Conservation (phyloP, 2,329 filamentous ascomycete species). For the Gaeumannomyces sp. region DNA sequence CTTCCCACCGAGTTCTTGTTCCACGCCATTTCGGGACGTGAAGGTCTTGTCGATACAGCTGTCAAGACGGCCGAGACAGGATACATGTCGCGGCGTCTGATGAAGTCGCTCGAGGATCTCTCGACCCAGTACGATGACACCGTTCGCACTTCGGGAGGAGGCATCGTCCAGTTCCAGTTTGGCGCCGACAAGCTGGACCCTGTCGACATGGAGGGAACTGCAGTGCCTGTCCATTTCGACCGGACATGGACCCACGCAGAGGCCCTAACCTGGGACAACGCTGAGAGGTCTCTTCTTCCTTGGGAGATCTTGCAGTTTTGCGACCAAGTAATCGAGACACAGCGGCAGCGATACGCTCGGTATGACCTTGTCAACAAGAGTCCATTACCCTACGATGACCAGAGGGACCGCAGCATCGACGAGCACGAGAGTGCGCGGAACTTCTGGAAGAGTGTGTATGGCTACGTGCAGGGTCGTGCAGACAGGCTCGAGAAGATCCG, state of each 20-base stretch:
- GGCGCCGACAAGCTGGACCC: conserved; percentile 94
- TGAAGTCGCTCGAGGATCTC: conserved; percentile 96
- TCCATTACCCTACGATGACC: conserved; percentile 62
- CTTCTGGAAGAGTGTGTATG: conserved; percentile 73
- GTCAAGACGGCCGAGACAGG: conserved; percentile 98
- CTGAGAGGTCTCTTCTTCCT: conserved; percentile 66
- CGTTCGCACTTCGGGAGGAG: conserved; percentile 81
- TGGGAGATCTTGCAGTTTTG: conserved; percentile 66
- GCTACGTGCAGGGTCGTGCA: conserved; percentile 60
- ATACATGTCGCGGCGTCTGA: conserved; percentile 96
- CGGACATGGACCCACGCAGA: conserved; percentile 82
- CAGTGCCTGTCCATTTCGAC: conserved; percentile 85
- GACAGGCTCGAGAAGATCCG: conserved; percentile 52
- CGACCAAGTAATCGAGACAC: conserved; percentile 57
- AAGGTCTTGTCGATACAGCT: conserved; percentile 96
- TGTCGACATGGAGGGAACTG: conserved; percentile 94
- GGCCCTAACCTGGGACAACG: conserved; percentile 71
- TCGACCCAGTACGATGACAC: conserved; percentile 93
- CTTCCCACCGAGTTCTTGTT: conserved; percentile 92
- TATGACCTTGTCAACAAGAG: conserved; percentile 56
- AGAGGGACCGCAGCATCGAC: conserved; percentile 62
- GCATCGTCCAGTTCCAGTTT: conserved; percentile 94
- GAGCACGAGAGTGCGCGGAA: conserved; percentile 76
- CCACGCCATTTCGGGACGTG: conserved; percentile 96
- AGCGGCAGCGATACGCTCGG: conserved; percentile 59